These are phyloP conservation scores for Leccinum broughii DNA, from an alignment of 768 basidiomycete species.

Conservation along the genomic window DNA sequence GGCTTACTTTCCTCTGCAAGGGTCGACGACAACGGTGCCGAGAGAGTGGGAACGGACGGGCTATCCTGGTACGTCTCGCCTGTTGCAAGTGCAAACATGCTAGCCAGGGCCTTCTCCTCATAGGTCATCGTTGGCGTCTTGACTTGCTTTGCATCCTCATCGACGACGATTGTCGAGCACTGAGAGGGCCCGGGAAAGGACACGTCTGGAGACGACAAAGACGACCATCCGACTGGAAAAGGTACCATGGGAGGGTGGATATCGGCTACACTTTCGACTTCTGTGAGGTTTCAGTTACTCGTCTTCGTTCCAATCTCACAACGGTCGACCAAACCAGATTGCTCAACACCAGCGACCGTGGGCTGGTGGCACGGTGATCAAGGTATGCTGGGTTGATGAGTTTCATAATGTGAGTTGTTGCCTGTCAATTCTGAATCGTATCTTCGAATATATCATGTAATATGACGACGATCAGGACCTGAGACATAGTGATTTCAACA, in stretches of 20 bases:
- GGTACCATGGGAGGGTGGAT: fast-evolving
- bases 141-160: not conserved
- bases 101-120: not conserved
- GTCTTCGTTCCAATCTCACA: not conserved
- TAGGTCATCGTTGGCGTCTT: not conserved
- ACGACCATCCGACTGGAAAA: not conserved
- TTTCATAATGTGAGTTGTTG: too few relatives aligned
- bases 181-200: slow-evolving; percentile 12
- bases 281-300: not conserved
- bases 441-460: too few relatives aligned
- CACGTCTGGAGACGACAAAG: not conserved
- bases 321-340: not conserved
- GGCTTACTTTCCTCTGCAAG: too few relatives aligned
- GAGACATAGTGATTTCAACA: too few relatives aligned
- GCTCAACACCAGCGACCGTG: too few relatives aligned
- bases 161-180: not conserved
- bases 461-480: not conserved
- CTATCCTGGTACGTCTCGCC: too few relatives aligned
- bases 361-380: not conserved
- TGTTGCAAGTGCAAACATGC: too few relatives aligned
- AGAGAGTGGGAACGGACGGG: too few relatives aligned
- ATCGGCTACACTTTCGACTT: not conserved
- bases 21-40: too few relatives aligned
- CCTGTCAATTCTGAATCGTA: too few relatives aligned
- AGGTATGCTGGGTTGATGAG: too few relatives aligned